These are phyloP conservation scores for Ajuga chamaepitys DNA, from an alignment of 257 asterid genomes.

Conservation along the genomic window DNA sequence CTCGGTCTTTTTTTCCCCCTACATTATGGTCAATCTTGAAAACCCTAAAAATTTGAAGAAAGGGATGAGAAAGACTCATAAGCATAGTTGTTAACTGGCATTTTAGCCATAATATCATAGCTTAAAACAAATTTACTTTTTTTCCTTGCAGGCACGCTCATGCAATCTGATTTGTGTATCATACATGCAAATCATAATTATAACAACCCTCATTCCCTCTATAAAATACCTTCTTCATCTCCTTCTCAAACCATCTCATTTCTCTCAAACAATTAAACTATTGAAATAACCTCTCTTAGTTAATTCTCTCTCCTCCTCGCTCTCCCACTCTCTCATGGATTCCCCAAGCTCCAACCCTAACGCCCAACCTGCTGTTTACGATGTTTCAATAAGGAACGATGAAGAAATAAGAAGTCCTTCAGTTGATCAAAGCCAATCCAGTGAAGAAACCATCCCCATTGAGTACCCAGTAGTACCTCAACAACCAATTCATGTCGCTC, in stretches of 20 bases:
- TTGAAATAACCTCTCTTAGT: no score
- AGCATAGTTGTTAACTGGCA: constrained; percentile 6
- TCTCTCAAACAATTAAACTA: background rate
- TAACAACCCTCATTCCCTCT: background rate
- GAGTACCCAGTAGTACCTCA: no score
- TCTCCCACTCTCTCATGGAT: background rate
- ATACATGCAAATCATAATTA: background rate
- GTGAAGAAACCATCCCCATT: no score
- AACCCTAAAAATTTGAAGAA: background rate
- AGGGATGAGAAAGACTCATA: background rate
- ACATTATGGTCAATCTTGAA: background rate
- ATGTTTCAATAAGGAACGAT: background rate
- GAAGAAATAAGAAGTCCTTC: no score
- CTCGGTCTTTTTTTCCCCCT: background rate
- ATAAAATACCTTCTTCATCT: background rate
- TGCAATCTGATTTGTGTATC: constrained; percentile 8
- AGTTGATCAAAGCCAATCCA: no score
- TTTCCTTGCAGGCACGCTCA: constrained; percentile 2
- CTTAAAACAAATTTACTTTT: background rate
- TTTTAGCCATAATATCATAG: background rate
- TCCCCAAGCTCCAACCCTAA: background rate
- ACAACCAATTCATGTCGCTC: no score
- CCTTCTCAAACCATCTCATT: background rate
- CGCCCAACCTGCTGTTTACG: background rate
- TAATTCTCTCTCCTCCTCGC: background rate